Conservation (phyloP, 2,329 filamentous ascomycete species). For the Colletotrichum sp. region DNA sequence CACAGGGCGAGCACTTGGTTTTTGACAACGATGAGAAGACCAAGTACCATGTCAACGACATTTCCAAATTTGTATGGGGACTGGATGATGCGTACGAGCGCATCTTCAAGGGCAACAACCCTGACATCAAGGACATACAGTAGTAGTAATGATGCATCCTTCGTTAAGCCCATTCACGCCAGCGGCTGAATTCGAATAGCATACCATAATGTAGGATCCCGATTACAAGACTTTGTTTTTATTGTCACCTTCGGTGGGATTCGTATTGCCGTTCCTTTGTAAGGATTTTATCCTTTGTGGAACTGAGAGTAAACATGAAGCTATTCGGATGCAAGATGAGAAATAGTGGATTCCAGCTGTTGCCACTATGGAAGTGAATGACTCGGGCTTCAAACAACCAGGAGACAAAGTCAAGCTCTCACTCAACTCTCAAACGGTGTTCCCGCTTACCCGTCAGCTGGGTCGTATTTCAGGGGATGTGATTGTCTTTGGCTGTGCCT, state of each 20-base stretch:
- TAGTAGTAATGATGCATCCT: background rate
- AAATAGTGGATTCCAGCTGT: background rate
- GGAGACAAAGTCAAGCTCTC: background rate
- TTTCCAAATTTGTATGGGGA: constrained; percentile 17
- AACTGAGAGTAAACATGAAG: background rate
- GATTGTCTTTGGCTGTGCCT: background rate
- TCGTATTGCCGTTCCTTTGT: background rate
- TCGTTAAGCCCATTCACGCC: background rate
- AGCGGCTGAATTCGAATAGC: background rate
- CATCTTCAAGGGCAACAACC: constrained; percentile 18
- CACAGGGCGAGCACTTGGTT: constrained; percentile 28
- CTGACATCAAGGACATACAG: constrained; percentile 8
- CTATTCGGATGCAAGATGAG: background rate
- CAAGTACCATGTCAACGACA: constrained; percentile 22
- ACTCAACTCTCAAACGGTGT: background rate
- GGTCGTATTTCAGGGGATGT: background rate
- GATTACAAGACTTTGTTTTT: background rate
- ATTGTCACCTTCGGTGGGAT: background rate
- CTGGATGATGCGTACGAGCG: constrained; percentile 19
- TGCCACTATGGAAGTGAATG: background rate
- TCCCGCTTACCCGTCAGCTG: background rate
- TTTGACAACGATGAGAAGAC: constrained; percentile 21
- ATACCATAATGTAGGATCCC: background rate
- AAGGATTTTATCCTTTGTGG: background rate
- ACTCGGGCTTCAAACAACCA: background rate